Evolutionary conservation across 2,329 filamentous ascomycete genomes (phyloP).

Genomic region (Chrysoporthe deuterocubensis): DNA sequence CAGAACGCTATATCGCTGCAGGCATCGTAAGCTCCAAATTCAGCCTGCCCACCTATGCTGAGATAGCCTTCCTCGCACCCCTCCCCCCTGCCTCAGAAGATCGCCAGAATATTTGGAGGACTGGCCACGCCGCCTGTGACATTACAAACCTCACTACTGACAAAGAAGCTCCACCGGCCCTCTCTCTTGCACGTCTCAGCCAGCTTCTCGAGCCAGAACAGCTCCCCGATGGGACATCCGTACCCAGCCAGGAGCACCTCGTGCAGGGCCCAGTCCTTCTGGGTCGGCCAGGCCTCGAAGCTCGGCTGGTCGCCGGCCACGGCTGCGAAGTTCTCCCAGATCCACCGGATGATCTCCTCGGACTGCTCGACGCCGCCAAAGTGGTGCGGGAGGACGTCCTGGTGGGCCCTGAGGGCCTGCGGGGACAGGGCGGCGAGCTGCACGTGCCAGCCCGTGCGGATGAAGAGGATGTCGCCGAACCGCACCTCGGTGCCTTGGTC

Average conservation of each 20-base stretch:
- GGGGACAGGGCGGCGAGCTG: slow-evolving; percentile 43
- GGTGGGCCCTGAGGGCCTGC: slow-evolving; percentile 42
- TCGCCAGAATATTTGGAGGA: slow-evolving; percentile 28
- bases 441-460: slow-evolving; percentile 51
- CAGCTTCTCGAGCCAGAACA: slow-evolving; percentile 53
- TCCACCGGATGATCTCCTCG: slow-evolving; percentile 46
- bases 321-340: slow-evolving; percentile 48
- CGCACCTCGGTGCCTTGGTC: slow-evolving; percentile 52
- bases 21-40: not conserved
- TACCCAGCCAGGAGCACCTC: slow-evolving; percentile 53
- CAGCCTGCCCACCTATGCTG: not conserved
- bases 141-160: slow-evolving; percentile 51
- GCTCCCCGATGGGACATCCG: slow-evolving; percentile 55
- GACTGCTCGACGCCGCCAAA: slow-evolving; percentile 55
- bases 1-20: not conserved
- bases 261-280: slow-evolving; percentile 39
- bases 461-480: slow-evolving; percentile 58
- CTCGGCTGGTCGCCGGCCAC: slow-evolving; percentile 49
- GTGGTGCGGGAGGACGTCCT: slow-evolving; percentile 42
- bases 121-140: slow-evolving; percentile 44
- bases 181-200: slow-evolving; percentile 43
- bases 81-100: slow-evolving; percentile 13
- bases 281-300: slow-evolving; percentile 45
- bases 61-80: not conserved
- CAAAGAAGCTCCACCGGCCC: slow-evolving; percentile 51